These are phyloP conservation scores for Arachnomyces sp. DNA, from an alignment of 2,329 filamentous ascomycete species.

Conservation along the genomic window DNA sequence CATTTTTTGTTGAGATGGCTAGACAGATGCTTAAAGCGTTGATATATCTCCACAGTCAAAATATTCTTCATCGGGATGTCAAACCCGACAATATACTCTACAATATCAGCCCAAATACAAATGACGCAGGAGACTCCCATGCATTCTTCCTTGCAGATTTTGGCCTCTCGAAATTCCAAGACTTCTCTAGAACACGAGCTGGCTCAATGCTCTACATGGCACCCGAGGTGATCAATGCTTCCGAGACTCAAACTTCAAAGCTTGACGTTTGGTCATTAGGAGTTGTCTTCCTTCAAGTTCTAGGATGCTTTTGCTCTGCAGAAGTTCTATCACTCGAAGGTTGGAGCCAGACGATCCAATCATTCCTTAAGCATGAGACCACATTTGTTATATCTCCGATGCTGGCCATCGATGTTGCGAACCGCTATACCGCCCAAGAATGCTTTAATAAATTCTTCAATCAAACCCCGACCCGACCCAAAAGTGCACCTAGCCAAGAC, in stretches of 20 bases:
- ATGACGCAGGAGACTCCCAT: constrained; percentile 5
- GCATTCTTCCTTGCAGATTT: constrained; percentile 18
- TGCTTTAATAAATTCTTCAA: too few relatives aligned
- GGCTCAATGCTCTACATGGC: constrained; percentile 14
- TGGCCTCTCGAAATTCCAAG: constrained; percentile 12
- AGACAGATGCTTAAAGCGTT: constrained; percentile 41
- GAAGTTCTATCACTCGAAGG: too few relatives aligned
- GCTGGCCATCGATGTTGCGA: too few relatives aligned
- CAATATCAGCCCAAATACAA: constrained; percentile 33
- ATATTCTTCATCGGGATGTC: constrained; percentile 16
- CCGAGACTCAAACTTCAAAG: constrained; percentile 10
- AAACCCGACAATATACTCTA: constrained; percentile 21
- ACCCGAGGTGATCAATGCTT: constrained; percentile 8
- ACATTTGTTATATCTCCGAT: too few relatives aligned
- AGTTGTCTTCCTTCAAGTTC: too few relatives aligned
- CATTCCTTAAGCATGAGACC: too few relatives aligned
- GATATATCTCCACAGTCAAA: constrained; percentile 13
- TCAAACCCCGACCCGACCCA: too few relatives aligned
- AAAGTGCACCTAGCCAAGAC: too few relatives aligned
- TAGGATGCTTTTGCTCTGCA: too few relatives aligned
- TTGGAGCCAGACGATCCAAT: too few relatives aligned
- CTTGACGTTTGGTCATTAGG: constrained; percentile 16
- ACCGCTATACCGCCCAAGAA: too few relatives aligned
- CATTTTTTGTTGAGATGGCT: constrained; percentile 65
- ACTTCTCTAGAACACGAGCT: constrained; percentile 3